Conservation (phyloP, 2,329 filamentous ascomycete genomes). For the Xylariaceae sp. region DNA sequence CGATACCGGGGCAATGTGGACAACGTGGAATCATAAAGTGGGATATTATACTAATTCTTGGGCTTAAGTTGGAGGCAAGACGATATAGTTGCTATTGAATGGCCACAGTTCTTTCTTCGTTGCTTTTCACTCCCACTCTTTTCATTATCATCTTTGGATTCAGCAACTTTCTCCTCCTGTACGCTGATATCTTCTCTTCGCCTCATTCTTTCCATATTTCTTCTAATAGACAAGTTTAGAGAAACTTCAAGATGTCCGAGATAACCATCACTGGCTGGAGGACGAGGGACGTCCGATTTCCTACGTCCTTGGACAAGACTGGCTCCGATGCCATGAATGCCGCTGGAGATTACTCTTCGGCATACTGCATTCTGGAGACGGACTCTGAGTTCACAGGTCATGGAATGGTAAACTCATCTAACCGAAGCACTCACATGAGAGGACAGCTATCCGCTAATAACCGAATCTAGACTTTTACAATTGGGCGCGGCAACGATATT, state of each 20-base stretch:
- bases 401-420: conserved; percentile 68
- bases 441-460: background rate
- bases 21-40: conserved; percentile 1
- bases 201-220: background rate
- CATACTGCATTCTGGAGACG: conserved; percentile 91
- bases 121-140: background rate
- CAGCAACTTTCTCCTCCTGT: background rate
- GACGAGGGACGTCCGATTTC: conserved; percentile 78
- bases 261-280: conserved; percentile 76
- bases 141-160: background rate
- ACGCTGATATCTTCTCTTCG: background rate
- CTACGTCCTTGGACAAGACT: conserved; percentile 95
- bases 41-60: conserved; percentile 16
- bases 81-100: background rate
- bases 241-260: conserved; percentile 51
- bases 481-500: conserved; percentile 89
- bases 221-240: background rate
- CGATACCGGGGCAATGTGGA: conserved; percentile 3
- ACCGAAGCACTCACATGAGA: background rate
- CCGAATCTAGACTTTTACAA: conserved; percentile 71
- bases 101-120: background rate
- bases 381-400: conserved; percentile 75
- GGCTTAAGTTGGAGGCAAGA: conserved; percentile 1
- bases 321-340: conserved; percentile 97
- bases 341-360: conserved; percentile 88